Base-by-base conservation (phyloP, 2,329 filamentous ascomycete genomes). In the Exophiala xenobiotica region DNA sequence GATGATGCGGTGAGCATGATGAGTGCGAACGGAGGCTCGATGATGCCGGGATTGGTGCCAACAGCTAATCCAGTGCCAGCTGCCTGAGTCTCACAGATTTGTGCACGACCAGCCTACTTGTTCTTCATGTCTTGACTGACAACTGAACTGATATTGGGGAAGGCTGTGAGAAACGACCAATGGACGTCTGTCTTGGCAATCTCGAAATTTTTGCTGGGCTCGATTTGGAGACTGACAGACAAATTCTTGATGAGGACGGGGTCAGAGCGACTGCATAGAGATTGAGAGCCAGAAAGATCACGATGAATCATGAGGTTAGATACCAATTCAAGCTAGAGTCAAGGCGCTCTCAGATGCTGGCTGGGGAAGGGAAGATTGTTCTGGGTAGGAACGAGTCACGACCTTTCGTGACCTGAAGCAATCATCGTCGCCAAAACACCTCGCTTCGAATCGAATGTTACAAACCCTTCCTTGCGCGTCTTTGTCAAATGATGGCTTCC, bases 1-100 rank as follows among this genome's bases (percentile, higher is more conserved):
- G 55, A 60, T 19, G 57, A 40, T 27, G 55, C 57, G 16, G 40
- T 60, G 51, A 35, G 40, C 4, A 54, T 54, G 41, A 63, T 20
- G 52, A 61, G 35, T 56, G 52, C 47, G 12, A 58, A 49, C 27
- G 57, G 51, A 20, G 23, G 20, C 22, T 9, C 49, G 18, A 42
- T 54, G 37, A 64, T 27, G 33, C 46, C 55, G 29, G 33, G 37
- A 41, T 12, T 31, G 11, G 64, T 23, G 14, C 22, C 41, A 4
- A n/a, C 35, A 3, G 46, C 52, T 12, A 42, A 42, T 18, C 16
- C 52, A 19, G 33, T 53, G 9, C 26, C 46, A 8, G 46, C 51
- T 3, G 42, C 49, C n/a, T 58, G 43, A 56, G 6, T 29, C n/a
- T n/a, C n/a, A n/a, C n/a, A n/a, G n/a, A n/a, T n/a, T n/a, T 31